Evolutionary conservation across 1,139 yeast genomes (phyloP).

Genomic region (Magnusiomyces magnusii): DNA sequence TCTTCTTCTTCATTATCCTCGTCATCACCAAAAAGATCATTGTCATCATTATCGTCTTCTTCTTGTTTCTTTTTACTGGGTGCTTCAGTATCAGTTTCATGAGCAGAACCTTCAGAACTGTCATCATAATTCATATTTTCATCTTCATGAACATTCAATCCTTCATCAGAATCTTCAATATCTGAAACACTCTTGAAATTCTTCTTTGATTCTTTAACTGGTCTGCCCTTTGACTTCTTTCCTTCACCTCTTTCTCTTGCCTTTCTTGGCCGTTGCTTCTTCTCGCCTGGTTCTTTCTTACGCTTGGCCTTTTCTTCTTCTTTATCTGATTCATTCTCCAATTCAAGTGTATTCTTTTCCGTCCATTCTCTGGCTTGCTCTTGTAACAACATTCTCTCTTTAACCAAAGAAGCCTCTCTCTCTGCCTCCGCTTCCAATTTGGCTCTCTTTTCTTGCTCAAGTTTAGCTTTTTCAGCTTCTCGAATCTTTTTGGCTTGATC

Average conservation of each 20-base stretch:
- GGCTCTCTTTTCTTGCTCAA: slow-evolving; percentile 32
- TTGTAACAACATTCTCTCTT: slow-evolving; percentile 64
- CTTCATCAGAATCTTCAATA: slow-evolving; percentile 12
- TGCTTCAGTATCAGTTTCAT: slow-evolving; percentile 6
- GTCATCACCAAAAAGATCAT: slow-evolving; percentile 10
- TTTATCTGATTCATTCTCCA: slow-evolving; percentile 23
- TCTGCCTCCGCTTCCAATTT: slow-evolving; percentile 36
- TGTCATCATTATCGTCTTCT: neutral
- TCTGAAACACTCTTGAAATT: slow-evolving; percentile 22
- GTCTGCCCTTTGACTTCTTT: slow-evolving; percentile 9
- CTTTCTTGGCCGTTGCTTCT: slow-evolving; percentile 11
- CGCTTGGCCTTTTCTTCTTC: slow-evolving; percentile 15
- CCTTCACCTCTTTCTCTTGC: slow-evolving; percentile 16
- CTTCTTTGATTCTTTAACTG: slow-evolving; percentile 14
- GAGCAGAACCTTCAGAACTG: slow-evolving; percentile 12
- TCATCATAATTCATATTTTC: slow-evolving; percentile 9
- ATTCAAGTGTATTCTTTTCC: slow-evolving; percentile 36
- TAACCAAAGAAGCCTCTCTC: slow-evolving; percentile 44
- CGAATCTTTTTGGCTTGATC: slow-evolving; percentile 65
- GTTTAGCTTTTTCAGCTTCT: slow-evolving; percentile 47
- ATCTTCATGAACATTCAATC: slow-evolving; percentile 16
- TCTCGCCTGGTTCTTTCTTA: slow-evolving; percentile 18
- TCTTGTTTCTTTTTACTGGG: slow-evolving; percentile 17
- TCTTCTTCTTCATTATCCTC: slow-evolving; percentile 12
- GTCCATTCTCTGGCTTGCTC: slow-evolving; percentile 84